A percentile compares a stretch with the other conserved stretches of the same genome.
phyloP scores from a whole-genome alignment of 768 basidiomycete species.

The Russula sp. region DNA sequence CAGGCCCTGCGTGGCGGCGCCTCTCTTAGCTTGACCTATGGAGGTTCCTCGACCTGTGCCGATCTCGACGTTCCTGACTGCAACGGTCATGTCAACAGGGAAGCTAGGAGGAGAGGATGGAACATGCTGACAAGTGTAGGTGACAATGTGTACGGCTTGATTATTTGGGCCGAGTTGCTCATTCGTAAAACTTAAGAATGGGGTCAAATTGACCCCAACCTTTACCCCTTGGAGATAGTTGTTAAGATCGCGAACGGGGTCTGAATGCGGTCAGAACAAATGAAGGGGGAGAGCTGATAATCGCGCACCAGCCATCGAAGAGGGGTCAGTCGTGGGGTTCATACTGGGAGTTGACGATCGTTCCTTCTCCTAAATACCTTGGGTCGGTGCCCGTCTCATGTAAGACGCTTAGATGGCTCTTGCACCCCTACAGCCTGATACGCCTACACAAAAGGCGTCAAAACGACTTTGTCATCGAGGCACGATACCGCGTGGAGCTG shows the following conservation, averaged over 20 bases:
- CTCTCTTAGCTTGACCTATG: not conserved
- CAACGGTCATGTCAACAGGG: not conserved
- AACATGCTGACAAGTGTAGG: slow-evolving; percentile 7
- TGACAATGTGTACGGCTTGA: not conserved
- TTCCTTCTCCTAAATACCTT: not conserved
- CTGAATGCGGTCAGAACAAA: not conserved
- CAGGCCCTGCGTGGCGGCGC: slow-evolving; percentile 1
- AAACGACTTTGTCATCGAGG: not conserved
- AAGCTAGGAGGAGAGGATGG: too few relatives aligned
- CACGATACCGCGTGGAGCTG: not conserved
- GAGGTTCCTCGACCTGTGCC: not conserved
- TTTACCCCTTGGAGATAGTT: slow-evolving; percentile 2
- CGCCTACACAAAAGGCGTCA: slow-evolving; percentile 3
- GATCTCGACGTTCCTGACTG: not conserved
- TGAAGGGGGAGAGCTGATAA: not conserved
- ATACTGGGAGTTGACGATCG: not conserved
- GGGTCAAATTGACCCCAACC: not conserved
- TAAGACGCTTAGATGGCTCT: not conserved
- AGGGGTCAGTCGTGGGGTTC: not conserved
- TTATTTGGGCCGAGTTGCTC: not conserved
- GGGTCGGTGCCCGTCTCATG: not conserved
- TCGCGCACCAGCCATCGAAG: slow-evolving; percentile 1
- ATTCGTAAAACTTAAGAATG: not conserved
- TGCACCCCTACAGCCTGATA: slow-evolving; percentile 11
- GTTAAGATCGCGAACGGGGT: slow-evolving; percentile 9